Evolutionary conservation across 106 monocot genomes (phyloP), one percentile per base, ranked within the genome.

Genomic region (Iris macrosiphon): DNA sequence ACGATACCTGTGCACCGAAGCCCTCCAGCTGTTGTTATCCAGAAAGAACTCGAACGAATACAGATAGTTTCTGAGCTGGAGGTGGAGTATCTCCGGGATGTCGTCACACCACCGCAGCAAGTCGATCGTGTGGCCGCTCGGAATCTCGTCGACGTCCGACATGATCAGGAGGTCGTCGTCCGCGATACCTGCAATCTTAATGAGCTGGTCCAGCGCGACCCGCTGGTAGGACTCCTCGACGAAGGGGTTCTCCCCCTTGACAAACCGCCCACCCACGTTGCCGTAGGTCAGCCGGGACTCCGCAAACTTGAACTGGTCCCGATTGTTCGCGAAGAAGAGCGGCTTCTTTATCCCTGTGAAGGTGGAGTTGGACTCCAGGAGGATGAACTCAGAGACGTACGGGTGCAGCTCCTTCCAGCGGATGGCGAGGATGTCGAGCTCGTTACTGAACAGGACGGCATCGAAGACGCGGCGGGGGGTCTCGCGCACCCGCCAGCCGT

Each of bases 141-240:
- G 89, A 27, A 89, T 84, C 71, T 89, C 89, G 26, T 88, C 87
- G 16, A 75, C 82, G 59, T 88, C 88, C 3, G 88, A 82, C 88
- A 88, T 88, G 37, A 88, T 88, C 48, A 93, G 55, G 35, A 93
- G 51, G 38, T 93, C 93, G 35, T 79, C 93, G 12, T 83, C 83
- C 18, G 49, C 28, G 19, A 93, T 88, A 7, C 87, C 83, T 3
- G 93, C 74, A 1, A 72, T 69, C 49, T 43, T 47, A 24, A 88
- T 72, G 6, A 88, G 71, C 51, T 75, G 79, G 55, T 88, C 79
- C 37, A 88, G 43, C 0, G 80, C 93, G 46, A 79, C 79, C 40
- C 93, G 57, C 45, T 93, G 87, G 39, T 66, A 77, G 14, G 87
- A 76, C 49, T 93, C 93, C 49, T 83, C 83, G 6, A 83, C 83